A percentile compares a stretch with the other conserved stretches of the same genome.
phyloP scores from a whole-genome alignment of 2,329 filamentous ascomycete species.

The Ascochyta lentis region DNA sequence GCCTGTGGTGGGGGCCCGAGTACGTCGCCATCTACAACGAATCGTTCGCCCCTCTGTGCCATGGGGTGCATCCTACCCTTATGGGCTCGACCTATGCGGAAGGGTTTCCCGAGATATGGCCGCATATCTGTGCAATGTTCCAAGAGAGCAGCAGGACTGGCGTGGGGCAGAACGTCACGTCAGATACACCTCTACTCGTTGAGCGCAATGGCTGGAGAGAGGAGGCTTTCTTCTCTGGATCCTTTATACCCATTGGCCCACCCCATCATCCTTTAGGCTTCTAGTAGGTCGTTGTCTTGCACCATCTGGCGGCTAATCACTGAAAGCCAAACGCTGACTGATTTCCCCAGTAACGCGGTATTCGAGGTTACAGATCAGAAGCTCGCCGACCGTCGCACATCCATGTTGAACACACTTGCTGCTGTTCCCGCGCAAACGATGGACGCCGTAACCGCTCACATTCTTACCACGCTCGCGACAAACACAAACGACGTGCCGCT shows the following conservation, averaged over 20 bases:
- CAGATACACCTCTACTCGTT: slow-evolving; percentile 25
- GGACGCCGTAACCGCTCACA: slow-evolving; percentile 21
- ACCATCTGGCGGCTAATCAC: too few species aligned
- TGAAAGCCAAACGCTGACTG: background rate
- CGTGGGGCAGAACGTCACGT: slow-evolving; percentile 25
- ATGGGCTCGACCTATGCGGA: slow-evolving; percentile 32
- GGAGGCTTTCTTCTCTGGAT: slow-evolving; percentile 35
- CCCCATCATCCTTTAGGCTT: slow-evolving; percentile 28
- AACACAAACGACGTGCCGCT: slow-evolving; percentile 32
- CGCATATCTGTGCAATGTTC: slow-evolving; percentile 25
- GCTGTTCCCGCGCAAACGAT: slow-evolving; percentile 20
- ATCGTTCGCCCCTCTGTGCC: slow-evolving; percentile 26
- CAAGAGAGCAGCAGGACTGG: slow-evolving; percentile 24
- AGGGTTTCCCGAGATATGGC: slow-evolving; percentile 31
- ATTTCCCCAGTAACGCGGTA: slow-evolving; percentile 21
- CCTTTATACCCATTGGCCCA: slow-evolving; percentile 31
- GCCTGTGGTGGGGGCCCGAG: slow-evolving; percentile 37
- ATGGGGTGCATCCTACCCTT: slow-evolving; percentile 30
- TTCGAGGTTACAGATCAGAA: slow-evolving; percentile 34
- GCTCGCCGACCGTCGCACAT: slow-evolving; percentile 32
- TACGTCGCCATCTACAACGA: slow-evolving; percentile 37
- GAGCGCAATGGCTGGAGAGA: slow-evolving; percentile 30
- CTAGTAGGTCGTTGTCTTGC: slow-evolving; percentile 14
- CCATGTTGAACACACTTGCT: slow-evolving; percentile 33
- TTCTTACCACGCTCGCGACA: slow-evolving; percentile 27